phyloP scores from a whole-genome alignment of 768 basidiomycete species.

The Phanerodontia chrysosporium region DNA sequence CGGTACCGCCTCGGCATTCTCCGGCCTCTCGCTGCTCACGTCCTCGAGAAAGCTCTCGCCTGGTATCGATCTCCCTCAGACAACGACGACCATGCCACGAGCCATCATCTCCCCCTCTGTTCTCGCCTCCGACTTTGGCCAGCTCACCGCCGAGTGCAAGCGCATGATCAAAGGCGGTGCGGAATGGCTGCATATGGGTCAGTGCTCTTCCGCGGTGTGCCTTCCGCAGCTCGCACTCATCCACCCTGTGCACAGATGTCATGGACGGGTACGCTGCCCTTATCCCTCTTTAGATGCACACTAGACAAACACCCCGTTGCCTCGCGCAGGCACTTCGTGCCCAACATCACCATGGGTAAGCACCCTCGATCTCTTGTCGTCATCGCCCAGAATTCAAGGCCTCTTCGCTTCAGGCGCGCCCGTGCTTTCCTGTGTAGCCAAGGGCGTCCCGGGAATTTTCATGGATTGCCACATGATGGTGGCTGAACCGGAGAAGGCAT shows the following conservation, averaged over 20 bases:
- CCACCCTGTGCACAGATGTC: conserved; percentile 55
- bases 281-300: background rate
- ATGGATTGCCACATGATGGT: conserved; percentile 99
- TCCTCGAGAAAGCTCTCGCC: background rate
- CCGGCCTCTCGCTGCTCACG: background rate
- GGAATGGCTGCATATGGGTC: conserved; percentile 98
- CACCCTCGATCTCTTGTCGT: conserved; percentile 9
- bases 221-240: conserved; percentile 1
- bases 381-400: background rate
- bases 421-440: conserved; percentile 78
- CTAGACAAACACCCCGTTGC: background rate
- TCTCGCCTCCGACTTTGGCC: conserved; percentile 94
- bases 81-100: conserved; percentile 55
- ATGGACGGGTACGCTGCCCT: conserved; percentile 82
- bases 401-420: conserved; percentile 61
- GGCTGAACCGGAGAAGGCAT: conserved; percentile 81
- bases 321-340: conserved; percentile 82
- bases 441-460: conserved; percentile 89
- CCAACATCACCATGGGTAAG: conserved; percentile 96
- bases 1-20: background rate
- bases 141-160: conserved; percentile 91
- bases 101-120: conserved; percentile 97
- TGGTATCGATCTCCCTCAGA: background rate
- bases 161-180: conserved; percentile 95
- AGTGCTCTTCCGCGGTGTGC: conserved; percentile 14